A percentile compares a stretch with the other conserved stretches of the same genome.
phyloP scores from a whole-genome alignment of 2,329 filamentous ascomycete genomes.

The Calonectria pauciramosa region DNA sequence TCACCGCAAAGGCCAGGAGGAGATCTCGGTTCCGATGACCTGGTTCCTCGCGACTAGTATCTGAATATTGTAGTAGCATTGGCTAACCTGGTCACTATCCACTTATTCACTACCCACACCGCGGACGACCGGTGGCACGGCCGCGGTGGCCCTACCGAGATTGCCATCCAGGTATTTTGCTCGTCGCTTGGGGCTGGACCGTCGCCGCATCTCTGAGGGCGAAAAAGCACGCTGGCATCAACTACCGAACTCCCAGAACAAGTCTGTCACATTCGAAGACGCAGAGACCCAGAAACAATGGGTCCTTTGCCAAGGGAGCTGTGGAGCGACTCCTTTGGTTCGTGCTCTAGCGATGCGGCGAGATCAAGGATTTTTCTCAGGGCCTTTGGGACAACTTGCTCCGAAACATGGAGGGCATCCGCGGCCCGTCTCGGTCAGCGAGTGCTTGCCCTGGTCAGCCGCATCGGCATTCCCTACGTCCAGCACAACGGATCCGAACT shows the following conservation, averaged over 20 bases:
- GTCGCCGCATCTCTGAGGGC: conserved; percentile 64
- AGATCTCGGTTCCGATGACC: conserved; percentile 59
- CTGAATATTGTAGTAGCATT: conserved; percentile 75
- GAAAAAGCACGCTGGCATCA: conserved; percentile 67
- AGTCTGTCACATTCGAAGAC: conserved; percentile 77
- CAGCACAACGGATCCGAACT: conserved; percentile 56
- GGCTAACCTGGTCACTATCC: conserved; percentile 69
- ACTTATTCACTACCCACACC: conserved; percentile 64
- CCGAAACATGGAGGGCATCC: conserved; percentile 76
- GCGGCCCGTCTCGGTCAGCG: conserved; percentile 77
- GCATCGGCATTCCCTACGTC: conserved; percentile 55
- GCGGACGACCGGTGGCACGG: conserved; percentile 70
- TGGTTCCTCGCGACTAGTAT: conserved; percentile 67
- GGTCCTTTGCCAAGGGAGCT: conserved; percentile 76
- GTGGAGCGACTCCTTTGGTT: conserved; percentile 78
- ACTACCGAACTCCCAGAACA: conserved; percentile 80
- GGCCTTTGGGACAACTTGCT: conserved; percentile 69
- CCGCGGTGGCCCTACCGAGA: conserved; percentile 75
- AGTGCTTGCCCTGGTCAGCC: conserved; percentile 75
- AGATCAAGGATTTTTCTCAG: conserved; percentile 63
- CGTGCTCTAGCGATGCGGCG: conserved; percentile 67
- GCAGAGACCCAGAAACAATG: conserved; percentile 55
- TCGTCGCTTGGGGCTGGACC: conserved; percentile 74
- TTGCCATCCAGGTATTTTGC: conserved; percentile 84
- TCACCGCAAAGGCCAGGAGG: conserved; percentile 38